phyloP scores from a whole-genome alignment of 306 rosid genomes.

The Dalbergia oliveri region DNA sequence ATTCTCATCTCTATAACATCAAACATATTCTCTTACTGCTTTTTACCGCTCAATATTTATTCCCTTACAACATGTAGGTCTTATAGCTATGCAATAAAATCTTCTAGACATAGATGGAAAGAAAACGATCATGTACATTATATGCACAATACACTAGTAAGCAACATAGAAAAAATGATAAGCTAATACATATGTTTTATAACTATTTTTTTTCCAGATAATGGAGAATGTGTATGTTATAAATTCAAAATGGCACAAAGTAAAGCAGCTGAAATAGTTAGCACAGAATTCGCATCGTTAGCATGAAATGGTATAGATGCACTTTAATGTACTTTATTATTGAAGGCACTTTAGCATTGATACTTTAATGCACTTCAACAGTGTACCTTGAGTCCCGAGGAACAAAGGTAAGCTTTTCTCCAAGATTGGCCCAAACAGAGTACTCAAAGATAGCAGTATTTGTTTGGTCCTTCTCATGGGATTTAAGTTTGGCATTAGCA shows the following conservation, averaged over 20 bases:
- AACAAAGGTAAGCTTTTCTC: conserved; percentile 78
- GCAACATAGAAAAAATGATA: conserved; percentile 24
- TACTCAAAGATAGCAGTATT: conserved; percentile 67
- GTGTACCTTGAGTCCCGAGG: conserved; percentile 84
- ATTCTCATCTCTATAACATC: not conserved
- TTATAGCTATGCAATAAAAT: no score
- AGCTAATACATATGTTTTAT: conserved; percentile 4
- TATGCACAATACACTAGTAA: conserved; percentile 16
- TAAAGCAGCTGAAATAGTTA: conserved; percentile 15
- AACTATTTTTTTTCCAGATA: conserved; percentile 19
- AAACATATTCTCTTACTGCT: not conserved
- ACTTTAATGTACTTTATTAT: conserved; percentile 11
- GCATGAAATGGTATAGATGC: conserved; percentile 15
- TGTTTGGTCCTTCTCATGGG: conserved; percentile 59
- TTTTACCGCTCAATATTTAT: not conserved
- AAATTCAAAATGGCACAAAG: conserved; percentile 25
- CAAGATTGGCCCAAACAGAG: conserved; percentile 79
- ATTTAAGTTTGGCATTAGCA: conserved; percentile 59
- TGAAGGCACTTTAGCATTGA: not conserved
- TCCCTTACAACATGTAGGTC: not conserved
- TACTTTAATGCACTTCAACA: no score
- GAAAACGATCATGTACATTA: conserved; percentile 12
- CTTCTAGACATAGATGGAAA: no score
- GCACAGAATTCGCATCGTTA: conserved; percentile 28
- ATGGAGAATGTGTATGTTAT: conserved; percentile 4